Evolutionary conservation across 352 stramenopile species (phyloP).

Genomic region (Phytophthora pisi): DNA sequence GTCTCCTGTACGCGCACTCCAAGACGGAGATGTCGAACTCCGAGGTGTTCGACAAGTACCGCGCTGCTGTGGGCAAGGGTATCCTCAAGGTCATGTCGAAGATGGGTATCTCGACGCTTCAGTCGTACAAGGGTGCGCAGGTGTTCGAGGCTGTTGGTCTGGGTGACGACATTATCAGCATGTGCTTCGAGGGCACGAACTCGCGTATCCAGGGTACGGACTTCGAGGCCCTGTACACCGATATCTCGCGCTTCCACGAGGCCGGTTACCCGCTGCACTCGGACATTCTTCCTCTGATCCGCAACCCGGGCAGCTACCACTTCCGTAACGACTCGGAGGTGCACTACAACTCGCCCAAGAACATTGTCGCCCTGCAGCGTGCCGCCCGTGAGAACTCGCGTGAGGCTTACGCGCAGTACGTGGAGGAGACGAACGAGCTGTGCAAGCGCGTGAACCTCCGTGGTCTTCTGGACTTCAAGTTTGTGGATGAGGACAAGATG

Average conservation of each 20-base stretch:
- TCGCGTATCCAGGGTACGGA: conserved; percentile 93
- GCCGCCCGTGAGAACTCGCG: conserved; percentile 92
- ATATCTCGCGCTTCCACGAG: conserved; percentile 93
- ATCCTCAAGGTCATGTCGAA: conserved; percentile 91
- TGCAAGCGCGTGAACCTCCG: conserved; percentile 92
- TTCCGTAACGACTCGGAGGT: conserved; percentile 94
- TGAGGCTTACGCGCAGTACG: conserved; percentile 94
- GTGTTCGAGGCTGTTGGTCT: conserved; percentile 97
- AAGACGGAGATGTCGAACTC: conserved; percentile 61
- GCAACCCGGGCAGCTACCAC: conserved; percentile 96
- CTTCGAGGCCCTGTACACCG: conserved; percentile 95
- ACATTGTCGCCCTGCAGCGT: conserved; percentile 95
- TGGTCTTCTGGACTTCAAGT: conserved; percentile 95
- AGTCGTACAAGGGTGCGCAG: conserved; percentile 96
- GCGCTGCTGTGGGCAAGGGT: conserved; percentile 67
- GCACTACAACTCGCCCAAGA: conserved; percentile 96
- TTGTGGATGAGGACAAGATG: conserved; percentile 89
- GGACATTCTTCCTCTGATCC: conserved; percentile 85
- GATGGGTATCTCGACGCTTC: conserved; percentile 96
- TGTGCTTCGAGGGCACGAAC: conserved; percentile 87
- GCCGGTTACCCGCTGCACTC: conserved; percentile 85
- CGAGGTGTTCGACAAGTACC: conserved; percentile 74
- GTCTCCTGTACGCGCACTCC: conserved; percentile 72
- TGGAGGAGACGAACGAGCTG: conserved; percentile 89
- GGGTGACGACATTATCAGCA: conserved; percentile 91